Percentiles rank a stretch among this genome's conserved stretches.
These are phyloP conservation scores for Capsicum rhomboideum DNA, from an alignment of 257 asterid genomes.

Conservation along the genomic window DNA sequence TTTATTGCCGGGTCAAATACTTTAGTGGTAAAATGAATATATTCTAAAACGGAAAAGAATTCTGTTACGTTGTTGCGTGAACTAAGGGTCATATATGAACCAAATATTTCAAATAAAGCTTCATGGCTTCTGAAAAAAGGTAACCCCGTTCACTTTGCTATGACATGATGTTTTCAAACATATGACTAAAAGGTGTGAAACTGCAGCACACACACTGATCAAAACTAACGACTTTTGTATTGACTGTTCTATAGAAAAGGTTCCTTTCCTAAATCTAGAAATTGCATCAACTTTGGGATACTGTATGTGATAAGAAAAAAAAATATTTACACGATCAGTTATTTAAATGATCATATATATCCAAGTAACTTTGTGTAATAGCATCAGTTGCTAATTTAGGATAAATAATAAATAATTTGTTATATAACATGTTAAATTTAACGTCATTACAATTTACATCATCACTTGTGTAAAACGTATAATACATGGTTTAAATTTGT, in stretches of 20 bases:
- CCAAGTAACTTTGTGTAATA: too few species aligned
- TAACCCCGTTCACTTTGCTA: background rate
- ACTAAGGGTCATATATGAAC: background rate
- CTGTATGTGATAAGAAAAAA: background rate
- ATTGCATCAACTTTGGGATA: background rate
- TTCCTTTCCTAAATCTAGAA: background rate
- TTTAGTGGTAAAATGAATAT: background rate
- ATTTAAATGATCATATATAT: too few species aligned
- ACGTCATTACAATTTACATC: too few species aligned
- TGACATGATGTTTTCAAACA: background rate
- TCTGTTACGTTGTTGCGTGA: background rate
- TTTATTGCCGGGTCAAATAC: background rate
- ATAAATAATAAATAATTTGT: too few species aligned
- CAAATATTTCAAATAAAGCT: background rate
- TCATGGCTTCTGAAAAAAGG: background rate
- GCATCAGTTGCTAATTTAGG: too few species aligned
- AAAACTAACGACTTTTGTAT: background rate
- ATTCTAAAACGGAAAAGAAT: background rate
- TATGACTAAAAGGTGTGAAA: background rate
- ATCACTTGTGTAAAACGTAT: too few species aligned
- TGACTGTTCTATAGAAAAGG: background rate
- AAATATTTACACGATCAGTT: background rate
- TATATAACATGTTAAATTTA: too few species aligned
- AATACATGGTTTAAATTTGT: too few species aligned
- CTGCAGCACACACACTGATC: background rate